These are phyloP conservation scores for Pseudogymnoascus sp. DNA, from an alignment of 2,329 filamentous ascomycete species.

Conservation along the genomic window DNA sequence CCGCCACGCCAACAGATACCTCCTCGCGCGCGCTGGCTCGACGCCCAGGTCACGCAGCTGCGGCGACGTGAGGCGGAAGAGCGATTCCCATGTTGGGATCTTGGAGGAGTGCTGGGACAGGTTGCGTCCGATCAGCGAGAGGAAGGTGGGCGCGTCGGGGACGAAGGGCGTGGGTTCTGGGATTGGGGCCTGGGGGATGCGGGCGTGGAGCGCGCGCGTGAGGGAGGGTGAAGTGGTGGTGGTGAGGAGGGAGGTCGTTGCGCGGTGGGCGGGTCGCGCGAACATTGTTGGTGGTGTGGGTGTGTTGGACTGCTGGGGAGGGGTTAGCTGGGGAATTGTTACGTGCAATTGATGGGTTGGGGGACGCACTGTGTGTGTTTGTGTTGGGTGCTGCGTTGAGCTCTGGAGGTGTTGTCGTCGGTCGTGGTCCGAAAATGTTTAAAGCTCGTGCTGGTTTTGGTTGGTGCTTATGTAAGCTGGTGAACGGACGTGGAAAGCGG, in stretches of 20 bases:
- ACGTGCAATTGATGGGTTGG: neutral
- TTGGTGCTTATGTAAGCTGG: neutral
- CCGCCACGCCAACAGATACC: constrained; percentile 85
- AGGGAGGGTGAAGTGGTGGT: constrained; percentile 24
- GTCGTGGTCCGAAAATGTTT: neutral
- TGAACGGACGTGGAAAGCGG: neutral
- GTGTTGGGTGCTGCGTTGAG: neutral
- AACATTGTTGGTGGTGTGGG: constrained; percentile 19
- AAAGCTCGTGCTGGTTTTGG: too few species aligned
- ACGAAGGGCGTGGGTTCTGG: constrained; percentile 77
- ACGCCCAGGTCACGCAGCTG: constrained; percentile 79
- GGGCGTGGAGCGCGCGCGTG: constrained; percentile 34
- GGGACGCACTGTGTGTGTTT: neutral
- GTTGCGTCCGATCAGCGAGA: constrained; percentile 82
- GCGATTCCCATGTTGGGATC: constrained; percentile 80
- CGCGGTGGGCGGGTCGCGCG: constrained; percentile 23
- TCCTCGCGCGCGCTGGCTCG: constrained; percentile 72
- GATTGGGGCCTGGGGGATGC: constrained; percentile 33
- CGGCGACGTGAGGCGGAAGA: constrained; percentile 71
- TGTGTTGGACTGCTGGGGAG: neutral
- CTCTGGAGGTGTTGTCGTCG: neutral
- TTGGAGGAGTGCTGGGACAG: constrained; percentile 76
- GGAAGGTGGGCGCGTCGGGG: constrained; percentile 76
- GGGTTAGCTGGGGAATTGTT: neutral
- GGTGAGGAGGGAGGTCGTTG: constrained; percentile 26